Evolutionary conservation across 2,329 filamentous ascomycete species (phyloP).

Genomic region (Cladosporium sp.): DNA sequence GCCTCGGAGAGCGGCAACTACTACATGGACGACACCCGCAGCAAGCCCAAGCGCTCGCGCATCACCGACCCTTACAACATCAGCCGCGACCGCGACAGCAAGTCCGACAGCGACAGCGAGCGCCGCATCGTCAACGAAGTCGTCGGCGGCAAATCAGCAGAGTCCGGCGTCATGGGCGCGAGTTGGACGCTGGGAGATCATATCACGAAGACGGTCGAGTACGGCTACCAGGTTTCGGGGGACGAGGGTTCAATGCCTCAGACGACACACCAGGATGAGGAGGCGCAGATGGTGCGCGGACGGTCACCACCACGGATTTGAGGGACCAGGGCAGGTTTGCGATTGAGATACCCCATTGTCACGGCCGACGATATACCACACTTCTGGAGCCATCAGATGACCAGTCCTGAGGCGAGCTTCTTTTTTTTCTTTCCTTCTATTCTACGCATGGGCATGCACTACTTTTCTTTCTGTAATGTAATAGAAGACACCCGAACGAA

Average conservation of each 20-base stretch:
- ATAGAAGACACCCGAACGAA: background rate
- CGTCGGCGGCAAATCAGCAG: background rate
- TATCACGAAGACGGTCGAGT: conserved; percentile 15
- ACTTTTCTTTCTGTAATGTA: background rate
- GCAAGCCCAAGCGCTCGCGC: conserved; percentile 16
- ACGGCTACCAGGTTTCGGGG: conserved; percentile 10
- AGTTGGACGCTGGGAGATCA: background rate
- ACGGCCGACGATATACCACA: background rate
- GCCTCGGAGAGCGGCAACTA: conserved; percentile 3
- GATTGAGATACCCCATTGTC: conserved; percentile 3
- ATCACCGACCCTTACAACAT: conserved; percentile 14
- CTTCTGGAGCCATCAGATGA: conserved; percentile 12
- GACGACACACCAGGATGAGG: conserved; percentile 5
- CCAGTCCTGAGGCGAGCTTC: conserved; percentile 7
- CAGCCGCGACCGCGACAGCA: conserved; percentile 8
- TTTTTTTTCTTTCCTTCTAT: background rate
- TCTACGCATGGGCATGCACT: background rate
- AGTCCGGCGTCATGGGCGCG: conserved; percentile 4
- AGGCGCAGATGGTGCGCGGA: conserved; percentile 15
- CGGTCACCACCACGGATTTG: conserved; percentile 1
- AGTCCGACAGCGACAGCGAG: conserved; percentile 15
- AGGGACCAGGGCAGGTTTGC: background rate
- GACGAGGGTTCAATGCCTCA: background rate
- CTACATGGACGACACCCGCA: conserved; percentile 13
- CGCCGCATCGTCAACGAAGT: background rate